Percentiles rank a stretch among this genome's conserved stretches.
Evolutionary conservation across 768 basidiomycete genomes (phyloP).

Genomic region (Tulasnella sp.): DNA sequence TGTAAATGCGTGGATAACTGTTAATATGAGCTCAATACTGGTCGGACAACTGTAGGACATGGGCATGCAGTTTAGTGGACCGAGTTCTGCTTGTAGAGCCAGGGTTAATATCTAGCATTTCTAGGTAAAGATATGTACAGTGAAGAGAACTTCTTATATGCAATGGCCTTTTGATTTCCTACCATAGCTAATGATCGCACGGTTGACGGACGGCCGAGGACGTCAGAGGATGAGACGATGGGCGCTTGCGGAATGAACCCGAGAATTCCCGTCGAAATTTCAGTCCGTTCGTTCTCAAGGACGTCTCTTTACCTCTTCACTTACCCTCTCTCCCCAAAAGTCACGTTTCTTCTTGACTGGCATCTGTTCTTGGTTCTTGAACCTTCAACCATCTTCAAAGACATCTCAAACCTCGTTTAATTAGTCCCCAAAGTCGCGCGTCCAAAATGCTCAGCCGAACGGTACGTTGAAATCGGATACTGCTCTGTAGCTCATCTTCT

Average conservation of each 20-base stretch:
- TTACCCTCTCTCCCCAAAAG: background rate
- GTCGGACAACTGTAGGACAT: no score
- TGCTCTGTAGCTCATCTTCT: background rate
- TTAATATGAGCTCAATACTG: no score
- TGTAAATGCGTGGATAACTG: no score
- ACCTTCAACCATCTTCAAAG: background rate
- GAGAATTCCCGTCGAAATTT: background rate
- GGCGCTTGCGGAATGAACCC: background rate
- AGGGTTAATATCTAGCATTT: no score
- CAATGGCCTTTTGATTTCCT: no score
- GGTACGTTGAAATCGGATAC: background rate
- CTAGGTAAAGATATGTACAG: no score
- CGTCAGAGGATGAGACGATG: background rate
- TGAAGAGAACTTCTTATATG: no score
- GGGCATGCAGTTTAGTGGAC: no score
- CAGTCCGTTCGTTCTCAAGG: background rate
- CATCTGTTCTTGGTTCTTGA: background rate
- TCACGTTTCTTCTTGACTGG: background rate
- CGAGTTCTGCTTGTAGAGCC: no score
- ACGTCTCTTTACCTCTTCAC: background rate
- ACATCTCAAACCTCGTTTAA: background rate
- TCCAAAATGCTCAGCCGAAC: background rate
- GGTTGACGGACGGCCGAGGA: background rate
- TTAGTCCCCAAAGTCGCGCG: background rate
- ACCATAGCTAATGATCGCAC: background rate